Conservation (phyloP, 176 grass and related monocot species). For the Oryza officinalis region DNA sequence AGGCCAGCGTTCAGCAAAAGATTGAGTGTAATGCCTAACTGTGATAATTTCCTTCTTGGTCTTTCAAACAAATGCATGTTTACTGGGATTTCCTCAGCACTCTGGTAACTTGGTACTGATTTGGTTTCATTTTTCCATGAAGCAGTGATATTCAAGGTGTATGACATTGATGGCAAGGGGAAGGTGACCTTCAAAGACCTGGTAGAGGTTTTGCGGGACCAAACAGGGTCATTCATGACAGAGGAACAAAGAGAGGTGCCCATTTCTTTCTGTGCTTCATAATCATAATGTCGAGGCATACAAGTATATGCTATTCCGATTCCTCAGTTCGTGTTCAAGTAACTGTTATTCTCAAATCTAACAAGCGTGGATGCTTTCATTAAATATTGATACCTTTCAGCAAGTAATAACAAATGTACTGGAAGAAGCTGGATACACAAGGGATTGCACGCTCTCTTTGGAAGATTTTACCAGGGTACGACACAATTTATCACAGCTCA, state of each 20-base stretch:
- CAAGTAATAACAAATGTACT: slow-evolving; percentile 67
- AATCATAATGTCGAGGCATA: neutral
- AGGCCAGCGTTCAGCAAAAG: slow-evolving; percentile 54
- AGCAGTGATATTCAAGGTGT: slow-evolving; percentile 83
- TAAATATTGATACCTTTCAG: slow-evolving; percentile 46
- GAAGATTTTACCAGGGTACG: slow-evolving; percentile 79
- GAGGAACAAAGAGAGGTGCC: slow-evolving; percentile 72
- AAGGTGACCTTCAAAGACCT: slow-evolving; percentile 78
- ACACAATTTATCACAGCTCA: neutral
- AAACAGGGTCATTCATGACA: slow-evolving; percentile 71
- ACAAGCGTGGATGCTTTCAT: no score
- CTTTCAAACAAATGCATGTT: neutral
- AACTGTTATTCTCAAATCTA: no score
- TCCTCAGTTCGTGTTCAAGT: neutral
- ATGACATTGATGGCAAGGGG: slow-evolving; percentile 75
- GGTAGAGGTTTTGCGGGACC: slow-evolving; percentile 51
- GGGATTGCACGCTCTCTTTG: slow-evolving; percentile 54
- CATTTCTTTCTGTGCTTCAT: neutral
- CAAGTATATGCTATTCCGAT: neutral
- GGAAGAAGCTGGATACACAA: slow-evolving; percentile 72
- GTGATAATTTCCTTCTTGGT: neutral
- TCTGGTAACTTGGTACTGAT: slow-evolving; percentile 6
- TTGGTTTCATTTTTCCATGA: slow-evolving; percentile 8
- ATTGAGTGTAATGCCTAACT: slow-evolving; percentile 50
- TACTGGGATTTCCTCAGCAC: neutral